Evolutionary conservation across 768 basidiomycete species (phyloP).

Genomic region (Cystobasidium ongulense): DNA sequence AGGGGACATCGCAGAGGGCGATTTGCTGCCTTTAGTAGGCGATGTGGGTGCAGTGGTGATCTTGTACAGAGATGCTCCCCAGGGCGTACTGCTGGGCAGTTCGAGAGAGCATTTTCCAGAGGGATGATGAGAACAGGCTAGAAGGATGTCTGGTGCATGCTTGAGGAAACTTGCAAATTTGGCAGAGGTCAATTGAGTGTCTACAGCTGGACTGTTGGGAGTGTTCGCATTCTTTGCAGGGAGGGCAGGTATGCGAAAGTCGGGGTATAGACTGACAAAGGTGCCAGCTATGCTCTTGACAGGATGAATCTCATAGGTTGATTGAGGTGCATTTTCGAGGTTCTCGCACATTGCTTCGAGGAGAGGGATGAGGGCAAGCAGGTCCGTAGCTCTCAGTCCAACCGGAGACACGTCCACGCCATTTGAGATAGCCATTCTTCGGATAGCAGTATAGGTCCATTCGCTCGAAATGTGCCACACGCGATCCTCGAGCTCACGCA

Average conservation of each 20-base stretch:
- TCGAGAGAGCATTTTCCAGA: constrained; percentile 27
- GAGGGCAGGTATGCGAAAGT: not conserved
- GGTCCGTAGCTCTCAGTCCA: constrained; percentile 13
- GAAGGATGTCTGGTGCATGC: not conserved
- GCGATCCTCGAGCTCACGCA: constrained; percentile 30
- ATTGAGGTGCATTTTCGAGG: constrained; percentile 24
- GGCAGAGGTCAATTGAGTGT: not conserved
- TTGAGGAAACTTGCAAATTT: constrained; percentile 13
- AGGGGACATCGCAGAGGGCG: not conserved
- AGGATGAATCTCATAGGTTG: constrained; percentile 24
- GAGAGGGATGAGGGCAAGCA: constrained; percentile 18
- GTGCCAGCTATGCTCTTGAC: constrained; percentile 15
- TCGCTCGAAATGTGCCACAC: constrained; percentile 26
- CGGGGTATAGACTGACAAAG: constrained; percentile 16
- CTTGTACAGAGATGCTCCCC: constrained; percentile 16
- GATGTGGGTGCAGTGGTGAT: constrained; percentile 7
- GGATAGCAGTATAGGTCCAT: constrained; percentile 31
- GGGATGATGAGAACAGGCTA: constrained; percentile 18
- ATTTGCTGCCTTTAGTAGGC: not conserved
- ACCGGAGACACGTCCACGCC: constrained; percentile 21
- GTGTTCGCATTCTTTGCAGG: not conserved
- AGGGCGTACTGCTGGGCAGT: not conserved
- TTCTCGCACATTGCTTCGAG: constrained; percentile 30
- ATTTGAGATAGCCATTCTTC: constrained; percentile 24
- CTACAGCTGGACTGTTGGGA: not conserved